Conservation (phyloP, 2,329 filamentous ascomycete species). For the Trichoderma arundinaceum region DNA sequence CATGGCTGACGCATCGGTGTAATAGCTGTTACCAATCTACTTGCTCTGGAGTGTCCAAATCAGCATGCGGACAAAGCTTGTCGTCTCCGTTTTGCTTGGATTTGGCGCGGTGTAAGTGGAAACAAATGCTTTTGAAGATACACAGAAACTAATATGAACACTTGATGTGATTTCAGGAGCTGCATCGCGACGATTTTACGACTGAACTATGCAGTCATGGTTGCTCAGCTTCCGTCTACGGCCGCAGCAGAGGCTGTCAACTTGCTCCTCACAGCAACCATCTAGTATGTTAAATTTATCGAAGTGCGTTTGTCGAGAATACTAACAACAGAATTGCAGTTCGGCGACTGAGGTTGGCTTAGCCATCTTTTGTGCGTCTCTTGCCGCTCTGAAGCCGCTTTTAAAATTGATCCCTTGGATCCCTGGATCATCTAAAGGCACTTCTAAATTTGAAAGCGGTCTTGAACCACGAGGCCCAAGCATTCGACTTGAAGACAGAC, state of each 20-base stretch:
- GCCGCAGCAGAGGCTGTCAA: constrained; percentile 6
- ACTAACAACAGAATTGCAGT: neutral
- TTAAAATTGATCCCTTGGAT: constrained; percentile 15
- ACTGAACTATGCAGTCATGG: constrained; percentile 11
- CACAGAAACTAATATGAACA: neutral
- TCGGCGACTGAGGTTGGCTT: constrained; percentile 14
- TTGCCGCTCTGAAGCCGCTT: constrained; percentile 9
- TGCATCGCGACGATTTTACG: constrained; percentile 17
- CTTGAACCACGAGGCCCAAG: constrained; percentile 15
- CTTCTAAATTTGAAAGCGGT: constrained; percentile 5
- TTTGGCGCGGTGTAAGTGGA: constrained; percentile 6
- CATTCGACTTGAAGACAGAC: constrained; percentile 21
- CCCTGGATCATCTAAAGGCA: constrained; percentile 15
- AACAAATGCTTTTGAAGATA: neutral
- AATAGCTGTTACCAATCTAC: constrained; percentile 8
- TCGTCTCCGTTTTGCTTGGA: constrained; percentile 10
- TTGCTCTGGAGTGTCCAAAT: constrained; percentile 21
- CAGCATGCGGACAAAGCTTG: constrained; percentile 14
- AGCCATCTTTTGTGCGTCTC: constrained; percentile 17
- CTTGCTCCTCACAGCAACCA: constrained; percentile 12
- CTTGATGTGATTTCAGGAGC: neutral
- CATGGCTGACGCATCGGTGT: neutral
- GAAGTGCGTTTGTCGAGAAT: too few species aligned
- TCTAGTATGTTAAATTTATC: constrained; percentile 1
- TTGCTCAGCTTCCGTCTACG: neutral